Percentiles rank a stretch among this genome's conserved stretches.
phyloP scores from a whole-genome alignment of 2,329 filamentous ascomycete species.

The Penicillium sp. region DNA sequence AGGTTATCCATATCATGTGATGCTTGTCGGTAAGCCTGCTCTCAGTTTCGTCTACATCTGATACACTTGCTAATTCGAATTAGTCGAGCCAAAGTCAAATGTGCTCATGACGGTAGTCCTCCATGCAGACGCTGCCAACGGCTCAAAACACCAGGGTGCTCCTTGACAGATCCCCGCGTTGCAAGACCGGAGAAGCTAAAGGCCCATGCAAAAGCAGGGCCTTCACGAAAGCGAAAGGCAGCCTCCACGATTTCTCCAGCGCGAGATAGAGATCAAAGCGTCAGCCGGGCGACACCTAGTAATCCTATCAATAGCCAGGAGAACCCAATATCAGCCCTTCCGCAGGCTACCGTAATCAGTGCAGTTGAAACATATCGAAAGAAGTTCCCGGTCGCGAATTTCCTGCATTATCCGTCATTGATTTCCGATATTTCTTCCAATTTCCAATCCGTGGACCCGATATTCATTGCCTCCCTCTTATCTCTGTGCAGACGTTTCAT shows the following conservation, averaged over 20 bases:
- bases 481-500: slow-evolving; percentile 42
- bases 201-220: slow-evolving; percentile 2
- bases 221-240: slow-evolving; percentile 22
- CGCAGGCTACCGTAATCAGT: slow-evolving; percentile 35
- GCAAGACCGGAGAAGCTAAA: slow-evolving; percentile 15
- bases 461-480: slow-evolving; percentile 39
- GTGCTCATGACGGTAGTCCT: slow-evolving; percentile 38
- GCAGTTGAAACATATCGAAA: slow-evolving; percentile 42
- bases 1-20: slow-evolving; percentile 42
- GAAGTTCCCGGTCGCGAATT: slow-evolving; percentile 43
- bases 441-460: slow-evolving; percentile 34
- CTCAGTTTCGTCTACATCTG: not conserved
- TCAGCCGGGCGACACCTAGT: slow-evolving; percentile 5
- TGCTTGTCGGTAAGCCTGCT: slow-evolving; percentile 34
- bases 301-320: slow-evolving; percentile 9
- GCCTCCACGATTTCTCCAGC: slow-evolving; percentile 5
- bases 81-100: slow-evolving; percentile 43
- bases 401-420: slow-evolving; percentile 42
- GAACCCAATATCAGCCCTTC: slow-evolving; percentile 28
- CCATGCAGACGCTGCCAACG: slow-evolving; percentile 40
- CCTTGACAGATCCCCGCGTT: slow-evolving; percentile 36
- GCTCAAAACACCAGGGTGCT: slow-evolving; percentile 27
- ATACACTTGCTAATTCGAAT: not conserved
- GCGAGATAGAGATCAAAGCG: not conserved
- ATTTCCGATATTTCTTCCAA: slow-evolving; percentile 39